Base-by-base conservation (phyloP, 495 filamentous ascomycete species). In the Penicillium subrubescens region DNA sequence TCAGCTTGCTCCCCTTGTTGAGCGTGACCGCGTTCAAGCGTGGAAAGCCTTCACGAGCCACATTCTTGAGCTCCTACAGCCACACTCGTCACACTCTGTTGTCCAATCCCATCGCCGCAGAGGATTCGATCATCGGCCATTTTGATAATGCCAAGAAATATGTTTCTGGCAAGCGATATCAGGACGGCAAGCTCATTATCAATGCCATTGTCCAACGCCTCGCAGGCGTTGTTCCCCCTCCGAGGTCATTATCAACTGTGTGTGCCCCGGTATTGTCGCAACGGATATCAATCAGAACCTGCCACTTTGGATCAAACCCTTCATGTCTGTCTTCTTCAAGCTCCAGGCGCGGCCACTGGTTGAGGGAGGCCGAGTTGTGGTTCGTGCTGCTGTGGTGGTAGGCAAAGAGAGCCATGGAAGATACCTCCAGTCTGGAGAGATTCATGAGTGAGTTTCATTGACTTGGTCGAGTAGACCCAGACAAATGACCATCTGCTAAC, bases 201-300 rank as follows among this genome's bases (percentile, higher is more conserved):
- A 71, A 68, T 46, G 68, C 66, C 17, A 69, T 73, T 34, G 59
- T 73, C 1, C 62, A 66, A 11, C 51, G 60, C 27, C 62, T 78
- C 0, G 69, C 69, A 0, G 61, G 53, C 19, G 17, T 39, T 2
- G 61, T 75, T 34, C 41, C 60, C 19, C 62, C 2, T 53, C 54
- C 14, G 56, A 75, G 59, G 61, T 76, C 35, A 67, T 75, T 21
- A 27, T 74, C 11, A 74, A 73, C 37, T 62, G 58, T 43, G 63
- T 78, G 14, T 75, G 71, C 8, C 78, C 75, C 0, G 73, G 75
- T 1, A 60, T 76, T 7, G 58, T 77, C 0, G 23, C 29, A 8
- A 75, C 73, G 8, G 58, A 48, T 1, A 55, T 74, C 3, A 66
- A 64, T 19, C 35, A 46, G 2, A 51, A 62, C 17, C 33, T 63